phyloP scores from a whole-genome alignment of 495 filamentous ascomycete genomes.

The Penicillium mononematosum region DNA sequence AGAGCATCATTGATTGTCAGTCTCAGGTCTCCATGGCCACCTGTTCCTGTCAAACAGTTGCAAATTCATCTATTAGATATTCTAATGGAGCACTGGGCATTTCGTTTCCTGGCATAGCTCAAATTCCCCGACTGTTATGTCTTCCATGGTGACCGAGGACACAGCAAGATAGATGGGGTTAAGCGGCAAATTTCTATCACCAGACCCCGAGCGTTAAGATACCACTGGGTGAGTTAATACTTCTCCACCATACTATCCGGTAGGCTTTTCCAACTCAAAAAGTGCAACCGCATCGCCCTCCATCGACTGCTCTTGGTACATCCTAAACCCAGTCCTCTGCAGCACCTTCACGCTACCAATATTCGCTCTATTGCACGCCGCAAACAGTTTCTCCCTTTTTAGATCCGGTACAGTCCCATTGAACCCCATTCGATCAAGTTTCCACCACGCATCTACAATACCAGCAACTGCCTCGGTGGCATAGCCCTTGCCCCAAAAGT shows the following conservation, averaged over 20 bases:
- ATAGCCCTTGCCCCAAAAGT: conserved; percentile 25
- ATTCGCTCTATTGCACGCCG: conserved; percentile 25
- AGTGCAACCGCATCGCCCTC: conserved; percentile 23
- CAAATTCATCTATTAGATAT: neutral
- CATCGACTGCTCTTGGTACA: conserved; percentile 14
- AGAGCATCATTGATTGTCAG: no score
- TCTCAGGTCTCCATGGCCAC: no score
- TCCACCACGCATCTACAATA: conserved; percentile 28
- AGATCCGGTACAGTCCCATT: neutral
- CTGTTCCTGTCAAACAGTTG: neutral
- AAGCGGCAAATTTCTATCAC: neutral
- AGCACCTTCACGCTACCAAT: conserved; percentile 27
- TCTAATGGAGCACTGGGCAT: neutral
- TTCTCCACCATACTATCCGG: neutral
- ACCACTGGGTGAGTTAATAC: neutral
- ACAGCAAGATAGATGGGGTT: no score
- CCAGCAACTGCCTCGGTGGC: conserved; percentile 24
- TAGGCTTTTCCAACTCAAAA: conserved; percentile 15
- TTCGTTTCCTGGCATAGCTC: neutral
- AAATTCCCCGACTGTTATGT: neutral
- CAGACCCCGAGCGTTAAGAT: neutral
- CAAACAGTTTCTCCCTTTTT: conserved; percentile 22
- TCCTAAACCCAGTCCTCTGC: conserved; percentile 21
- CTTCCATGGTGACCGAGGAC: neutral
- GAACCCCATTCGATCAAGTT: conserved; percentile 12